Conservation (phyloP, 2,329 filamentous ascomycete genomes). For the Pseudogymnoascus sp. region DNA sequence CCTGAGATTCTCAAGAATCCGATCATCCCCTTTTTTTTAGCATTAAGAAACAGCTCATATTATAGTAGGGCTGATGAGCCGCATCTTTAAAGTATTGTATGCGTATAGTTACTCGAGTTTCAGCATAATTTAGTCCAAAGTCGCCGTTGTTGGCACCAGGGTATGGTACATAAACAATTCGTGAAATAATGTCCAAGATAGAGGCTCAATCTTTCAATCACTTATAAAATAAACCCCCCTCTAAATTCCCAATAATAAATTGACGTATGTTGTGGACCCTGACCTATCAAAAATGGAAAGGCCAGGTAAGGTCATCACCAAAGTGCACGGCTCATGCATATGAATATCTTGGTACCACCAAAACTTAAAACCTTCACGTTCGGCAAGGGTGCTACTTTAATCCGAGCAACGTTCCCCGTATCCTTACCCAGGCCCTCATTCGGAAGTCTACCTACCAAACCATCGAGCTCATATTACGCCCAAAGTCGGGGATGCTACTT, state of each 20-base stretch:
- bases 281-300: background rate
- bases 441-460: background rate
- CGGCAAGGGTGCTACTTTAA: constrained; percentile 4
- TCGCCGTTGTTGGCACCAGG: background rate
- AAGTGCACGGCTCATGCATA: constrained; percentile 5
- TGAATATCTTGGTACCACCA: background rate
- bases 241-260: background rate
- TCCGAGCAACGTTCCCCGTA: constrained; percentile 4
- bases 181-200: background rate
- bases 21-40: background rate
- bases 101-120: background rate
- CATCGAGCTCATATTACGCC: constrained; percentile 5
- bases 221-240: background rate
- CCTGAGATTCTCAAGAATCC: background rate
- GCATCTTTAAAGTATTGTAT: background rate
- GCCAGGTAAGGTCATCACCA: constrained; percentile 2
- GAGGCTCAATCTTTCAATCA: background rate
- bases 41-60: background rate
- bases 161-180: background rate
- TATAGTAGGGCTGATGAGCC: background rate
- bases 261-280: background rate
- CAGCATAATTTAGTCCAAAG: background rate
- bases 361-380: constrained; percentile 8
- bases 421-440: background rate
- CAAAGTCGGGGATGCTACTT: constrained; percentile 7